Conservation (phyloP, 164 flowering plant species). For the Nymphaea colorata region DNA sequence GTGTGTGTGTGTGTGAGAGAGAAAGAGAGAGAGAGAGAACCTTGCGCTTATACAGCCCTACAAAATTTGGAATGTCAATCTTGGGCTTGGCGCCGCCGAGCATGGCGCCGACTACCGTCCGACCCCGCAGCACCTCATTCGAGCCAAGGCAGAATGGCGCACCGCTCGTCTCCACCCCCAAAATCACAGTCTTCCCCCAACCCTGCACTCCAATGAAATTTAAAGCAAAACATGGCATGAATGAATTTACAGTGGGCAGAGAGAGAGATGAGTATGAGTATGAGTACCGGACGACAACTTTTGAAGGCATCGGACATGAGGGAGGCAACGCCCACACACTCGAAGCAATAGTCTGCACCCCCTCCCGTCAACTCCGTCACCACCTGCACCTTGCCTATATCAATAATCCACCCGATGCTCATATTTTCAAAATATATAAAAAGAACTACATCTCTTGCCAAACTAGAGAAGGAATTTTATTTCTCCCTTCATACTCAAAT, state of each 20-base stretch:
- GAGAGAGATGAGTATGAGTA: too few relatives aligned
- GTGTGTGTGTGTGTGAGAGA: too few relatives aligned
- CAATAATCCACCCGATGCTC: too few relatives aligned
- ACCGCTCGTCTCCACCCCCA: constrained; percentile 57
- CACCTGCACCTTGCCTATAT: constrained; percentile 17
- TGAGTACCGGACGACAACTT: constrained; percentile 25
- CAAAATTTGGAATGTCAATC: constrained; percentile 46
- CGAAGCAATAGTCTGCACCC: constrained; percentile 77
- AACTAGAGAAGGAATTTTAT: too few relatives aligned
- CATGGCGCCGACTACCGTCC: constrained; percentile 29
- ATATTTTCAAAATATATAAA: too few relatives aligned
- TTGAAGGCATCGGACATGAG: constrained; percentile 45
- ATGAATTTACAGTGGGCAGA: too few relatives aligned
- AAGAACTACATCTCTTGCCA: too few relatives aligned
- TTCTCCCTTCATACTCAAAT: too few relatives aligned
- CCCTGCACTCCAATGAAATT: constrained; percentile 20
- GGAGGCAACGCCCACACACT: constrained; percentile 62
- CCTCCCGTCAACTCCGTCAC: constrained; percentile 63
- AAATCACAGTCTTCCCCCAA: constrained; percentile 56
- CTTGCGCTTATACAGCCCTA: constrained; percentile 34
- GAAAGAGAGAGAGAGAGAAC: constrained; percentile 16
- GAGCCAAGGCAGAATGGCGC: constrained; percentile 21
- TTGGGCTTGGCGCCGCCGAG: constrained; percentile 70
- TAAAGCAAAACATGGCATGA: neutral
- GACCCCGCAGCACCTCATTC: constrained; percentile 32